These are phyloP conservation scores for Mallotus nudiflorus DNA, from an alignment of 345 rosid species.

Conservation along the genomic window DNA sequence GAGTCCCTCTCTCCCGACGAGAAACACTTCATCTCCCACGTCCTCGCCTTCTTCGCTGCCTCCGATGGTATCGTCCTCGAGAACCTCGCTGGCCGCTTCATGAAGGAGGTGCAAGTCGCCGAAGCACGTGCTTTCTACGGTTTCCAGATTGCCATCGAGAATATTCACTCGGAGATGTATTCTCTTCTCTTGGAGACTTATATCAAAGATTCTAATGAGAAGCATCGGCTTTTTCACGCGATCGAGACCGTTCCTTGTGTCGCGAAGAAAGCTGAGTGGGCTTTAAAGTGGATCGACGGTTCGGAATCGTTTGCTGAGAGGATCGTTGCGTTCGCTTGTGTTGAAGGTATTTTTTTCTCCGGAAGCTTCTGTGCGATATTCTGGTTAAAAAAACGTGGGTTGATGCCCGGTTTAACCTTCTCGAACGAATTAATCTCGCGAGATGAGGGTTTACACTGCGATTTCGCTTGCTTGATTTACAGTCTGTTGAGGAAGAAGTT, in stretches of 20 bases:
- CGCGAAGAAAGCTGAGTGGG: constrained; percentile 74
- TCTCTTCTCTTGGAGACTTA: constrained; percentile 88
- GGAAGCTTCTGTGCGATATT: constrained; percentile 89
- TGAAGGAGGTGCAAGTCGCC: constrained; percentile 88
- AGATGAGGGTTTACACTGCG: constrained; percentile 93
- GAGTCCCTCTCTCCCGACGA: constrained; percentile 65
- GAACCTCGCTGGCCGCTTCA: constrained; percentile 82
- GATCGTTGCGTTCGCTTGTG: constrained; percentile 81
- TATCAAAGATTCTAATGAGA: constrained; percentile 69
- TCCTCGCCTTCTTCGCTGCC: constrained; percentile 96
- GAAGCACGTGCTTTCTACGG: constrained; percentile 99
- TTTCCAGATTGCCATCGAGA: constrained; percentile 94
- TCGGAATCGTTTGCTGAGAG: constrained; percentile 77
- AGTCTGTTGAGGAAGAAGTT: constrained; percentile 48
- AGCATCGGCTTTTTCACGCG: constrained; percentile 61
- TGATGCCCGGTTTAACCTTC: constrained; percentile 92
- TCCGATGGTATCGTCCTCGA: constrained; percentile 91
- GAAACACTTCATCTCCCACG: constrained; percentile 82
- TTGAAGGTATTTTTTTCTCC: constrained; percentile 95
- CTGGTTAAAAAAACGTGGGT: constrained; percentile 89
- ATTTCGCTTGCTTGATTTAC: constrained; percentile 84
- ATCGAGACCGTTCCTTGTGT: constrained; percentile 81
- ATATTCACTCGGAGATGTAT: constrained; percentile 96
- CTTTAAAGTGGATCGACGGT: constrained; percentile 79
- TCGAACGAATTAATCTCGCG: constrained; percentile 92